phyloP scores from a whole-genome alignment of 129 eudicot genomes.

The Sambucus nigra region DNA sequence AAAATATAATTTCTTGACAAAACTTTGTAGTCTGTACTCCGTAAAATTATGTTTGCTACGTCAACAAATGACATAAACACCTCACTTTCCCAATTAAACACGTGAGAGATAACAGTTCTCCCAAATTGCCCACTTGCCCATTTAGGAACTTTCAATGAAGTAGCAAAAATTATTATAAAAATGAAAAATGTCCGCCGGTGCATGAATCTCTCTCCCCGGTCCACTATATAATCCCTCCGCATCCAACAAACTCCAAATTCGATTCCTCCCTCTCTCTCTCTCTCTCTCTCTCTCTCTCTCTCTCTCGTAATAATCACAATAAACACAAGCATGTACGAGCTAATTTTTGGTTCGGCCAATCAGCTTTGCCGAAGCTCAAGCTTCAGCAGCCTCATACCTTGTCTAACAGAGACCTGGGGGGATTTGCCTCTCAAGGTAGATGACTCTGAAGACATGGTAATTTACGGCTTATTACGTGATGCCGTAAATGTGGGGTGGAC shows the following conservation, averaged over 20 bases:
- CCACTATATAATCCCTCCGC: conserved; percentile 9
- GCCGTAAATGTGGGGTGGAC: conserved; percentile 80
- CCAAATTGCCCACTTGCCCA: conserved; percentile 45
- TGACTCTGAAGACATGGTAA: conserved; percentile 77
- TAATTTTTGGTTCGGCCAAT: conserved; percentile 33
- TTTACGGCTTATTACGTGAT: conserved; percentile 57
- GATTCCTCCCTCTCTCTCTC: neutral
- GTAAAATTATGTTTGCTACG: too few species aligned
- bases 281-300: neutral
- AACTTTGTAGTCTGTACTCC: too few species aligned
- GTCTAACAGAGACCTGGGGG: conserved; percentile 74
- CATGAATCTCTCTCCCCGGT: neutral
- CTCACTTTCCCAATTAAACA: conserved; percentile 37
- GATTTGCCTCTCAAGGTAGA: conserved; percentile 71
- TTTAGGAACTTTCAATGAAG: conserved; percentile 20
- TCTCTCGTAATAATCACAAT: too few species aligned
- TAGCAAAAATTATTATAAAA: neutral
- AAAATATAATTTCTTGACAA: too few species aligned
- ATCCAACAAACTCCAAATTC: neutral
- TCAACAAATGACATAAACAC: too few species aligned
- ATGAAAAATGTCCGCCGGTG: neutral
- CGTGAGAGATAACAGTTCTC: conserved; percentile 13
- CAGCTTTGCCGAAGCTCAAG: conserved; percentile 54
- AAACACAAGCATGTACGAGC: conserved; percentile 13
- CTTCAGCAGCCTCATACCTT: conserved; percentile 46